phyloP scores from a whole-genome alignment of 129 eudicot genomes.

The Flaveria linearis region DNA sequence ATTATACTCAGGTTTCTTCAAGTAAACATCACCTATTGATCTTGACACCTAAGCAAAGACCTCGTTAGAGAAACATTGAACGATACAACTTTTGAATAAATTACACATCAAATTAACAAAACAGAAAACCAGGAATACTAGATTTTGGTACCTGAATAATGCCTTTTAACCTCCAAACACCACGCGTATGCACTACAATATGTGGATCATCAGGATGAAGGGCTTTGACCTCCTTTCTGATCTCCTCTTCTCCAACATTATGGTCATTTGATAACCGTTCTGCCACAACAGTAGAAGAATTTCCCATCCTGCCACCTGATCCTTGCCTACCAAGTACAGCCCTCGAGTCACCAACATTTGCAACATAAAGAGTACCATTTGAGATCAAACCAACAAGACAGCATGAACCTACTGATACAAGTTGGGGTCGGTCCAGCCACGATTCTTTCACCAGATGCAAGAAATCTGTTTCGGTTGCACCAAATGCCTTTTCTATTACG shows the following conservation, averaged over 20 bases:
- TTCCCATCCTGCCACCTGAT: constrained; percentile 30
- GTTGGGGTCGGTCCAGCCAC: constrained; percentile 57
- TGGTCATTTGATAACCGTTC: constrained; percentile 69
- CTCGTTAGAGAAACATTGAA: constrained; percentile 2
- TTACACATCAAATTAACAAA: background rate
- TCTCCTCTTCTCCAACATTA: constrained; percentile 64
- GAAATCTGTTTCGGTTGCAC: constrained; percentile 61
- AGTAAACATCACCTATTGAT: constrained; percentile 79
- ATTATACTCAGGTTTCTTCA: constrained; percentile 73
- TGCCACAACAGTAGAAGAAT: constrained; percentile 52
- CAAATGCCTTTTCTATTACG: constrained; percentile 60
- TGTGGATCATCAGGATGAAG: constrained; percentile 77
- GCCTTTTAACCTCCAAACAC: constrained; percentile 78
- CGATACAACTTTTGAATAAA: background rate
- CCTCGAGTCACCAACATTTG: constrained; percentile 74
- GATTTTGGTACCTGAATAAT: constrained; percentile 62
- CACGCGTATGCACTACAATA: constrained; percentile 58
- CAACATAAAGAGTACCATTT: constrained; percentile 60
- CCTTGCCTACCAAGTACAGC: constrained; percentile 65
- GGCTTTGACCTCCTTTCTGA: constrained; percentile 70
- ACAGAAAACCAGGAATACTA: constrained; percentile 7
- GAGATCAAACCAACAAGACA: constrained; percentile 68
- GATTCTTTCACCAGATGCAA: constrained; percentile 54
- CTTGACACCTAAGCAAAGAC: constrained; percentile 61
- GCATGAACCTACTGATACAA: constrained; percentile 69